Conservation (phyloP, 768 basidiomycete genomes). For the Daedaleopsis nitida region DNA sequence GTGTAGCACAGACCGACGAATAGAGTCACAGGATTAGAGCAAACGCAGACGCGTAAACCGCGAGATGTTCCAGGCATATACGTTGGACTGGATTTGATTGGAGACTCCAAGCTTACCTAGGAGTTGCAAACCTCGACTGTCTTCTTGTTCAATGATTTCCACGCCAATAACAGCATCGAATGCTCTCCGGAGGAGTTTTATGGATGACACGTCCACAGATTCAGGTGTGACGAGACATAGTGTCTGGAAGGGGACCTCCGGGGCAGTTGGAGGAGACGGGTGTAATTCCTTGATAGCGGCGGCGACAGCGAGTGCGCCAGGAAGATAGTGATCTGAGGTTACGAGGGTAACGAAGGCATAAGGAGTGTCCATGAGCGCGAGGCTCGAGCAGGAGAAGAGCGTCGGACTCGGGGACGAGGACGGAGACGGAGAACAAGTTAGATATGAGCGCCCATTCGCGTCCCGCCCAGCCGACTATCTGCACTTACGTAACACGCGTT, state of each 20-base stretch:
- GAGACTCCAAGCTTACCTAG: slow-evolving; percentile 62
- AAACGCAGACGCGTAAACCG: background rate
- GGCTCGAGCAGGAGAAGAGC: slow-evolving; percentile 15
- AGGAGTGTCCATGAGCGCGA: slow-evolving; percentile 53
- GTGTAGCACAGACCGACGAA: background rate
- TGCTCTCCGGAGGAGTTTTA: slow-evolving; percentile 75
- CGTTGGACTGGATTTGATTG: background rate
- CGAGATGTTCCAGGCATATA: background rate
- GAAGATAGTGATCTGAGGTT: slow-evolving; percentile 90
- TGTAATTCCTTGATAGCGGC: slow-evolving; percentile 86
- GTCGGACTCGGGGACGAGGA: slow-evolving; percentile 24
- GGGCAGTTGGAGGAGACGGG: slow-evolving; percentile 53
- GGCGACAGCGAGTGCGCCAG: slow-evolving; percentile 85
- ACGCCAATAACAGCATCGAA: slow-evolving; percentile 91
- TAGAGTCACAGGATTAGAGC: background rate
- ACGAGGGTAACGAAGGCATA: slow-evolving; percentile 92
- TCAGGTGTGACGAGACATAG: slow-evolving; percentile 95
- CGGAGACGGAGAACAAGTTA: slow-evolving; percentile 6
- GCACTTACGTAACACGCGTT: slow-evolving; percentile 12
- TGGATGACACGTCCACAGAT: slow-evolving; percentile 80
- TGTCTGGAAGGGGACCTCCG: slow-evolving; percentile 72
- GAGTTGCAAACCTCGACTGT: slow-evolving; percentile 66
- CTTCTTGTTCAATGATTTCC: slow-evolving; percentile 77
- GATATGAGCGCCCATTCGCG: slow-evolving; percentile 9
- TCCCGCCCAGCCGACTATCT: slow-evolving; percentile 15